Evolutionary conservation across 768 basidiomycete species (phyloP), one percentile per base, ranked within the genome.

Genomic region (Suillus ampliporus): DNA sequence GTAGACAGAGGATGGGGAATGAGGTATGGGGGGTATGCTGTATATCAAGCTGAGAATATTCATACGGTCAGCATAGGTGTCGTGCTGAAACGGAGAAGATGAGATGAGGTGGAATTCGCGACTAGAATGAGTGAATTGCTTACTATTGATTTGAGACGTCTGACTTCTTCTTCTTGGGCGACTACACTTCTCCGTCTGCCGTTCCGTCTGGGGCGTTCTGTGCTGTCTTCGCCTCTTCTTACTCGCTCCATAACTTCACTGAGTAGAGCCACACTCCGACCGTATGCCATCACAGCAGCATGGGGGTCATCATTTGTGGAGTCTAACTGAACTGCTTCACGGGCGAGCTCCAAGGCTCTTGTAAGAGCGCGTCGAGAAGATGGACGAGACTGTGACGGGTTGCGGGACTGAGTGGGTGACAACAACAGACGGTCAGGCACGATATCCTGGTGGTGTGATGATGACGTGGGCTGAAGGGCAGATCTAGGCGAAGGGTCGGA

Each of bases 51-150:
- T 92, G 60, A 97, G 84, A 71, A 96, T 95, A 71, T 92, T 91
- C 90, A 97, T 94, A 57, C 95, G 87, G 76, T 97, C 93, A 62
- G 92, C 93, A 75, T 97, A 97, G 10, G 95, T 96, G 76, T 97
- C 95, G 72, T 96, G 95, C 94, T 95, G 74, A 46, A 65, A 58
- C 17, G 54, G 19, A 57, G 23, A 54, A 57, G 35, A 23, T 54
- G 23, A 38, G 26, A 56, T 56, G 17, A 56, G 37, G 23, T 17
- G 10, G 21, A 51, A 61, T 37, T 21, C 17, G 51, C 58, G 37
- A 57, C 54, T 40, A 19, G 37, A 40, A 64, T 37, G 62, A 54
- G 35, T 43, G 46, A 52, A 41, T 73, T 37, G 57, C 94, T 80
- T 77, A 94, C 94, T 67, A 97, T 97, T 66, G 91, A 91, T 77